Percentiles rank a stretch among this genome's conserved stretches.
phyloP scores from a whole-genome alignment of 2,329 filamentous ascomycete species.

The Neocucurbitaria cava region DNA sequence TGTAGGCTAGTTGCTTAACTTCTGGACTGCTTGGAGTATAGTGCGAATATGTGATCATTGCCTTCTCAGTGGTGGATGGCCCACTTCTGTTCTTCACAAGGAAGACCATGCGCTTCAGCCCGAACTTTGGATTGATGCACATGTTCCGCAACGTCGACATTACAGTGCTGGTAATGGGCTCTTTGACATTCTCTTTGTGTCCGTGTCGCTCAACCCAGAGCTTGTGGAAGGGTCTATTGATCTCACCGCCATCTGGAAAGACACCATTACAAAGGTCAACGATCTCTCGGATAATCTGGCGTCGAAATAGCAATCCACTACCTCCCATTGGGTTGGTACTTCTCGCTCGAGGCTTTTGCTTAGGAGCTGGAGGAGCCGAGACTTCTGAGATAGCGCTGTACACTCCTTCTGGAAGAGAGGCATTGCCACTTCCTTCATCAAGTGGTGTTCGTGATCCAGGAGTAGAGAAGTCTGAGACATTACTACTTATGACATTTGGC shows the following conservation, averaged over 20 bases:
- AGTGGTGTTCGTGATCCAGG: neutral
- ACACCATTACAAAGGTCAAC: slow-evolving; percentile 62
- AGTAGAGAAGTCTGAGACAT: neutral
- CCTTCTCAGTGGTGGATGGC: slow-evolving; percentile 53
- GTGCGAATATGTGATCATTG: slow-evolving; percentile 57
- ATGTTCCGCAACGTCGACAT: slow-evolving; percentile 58
- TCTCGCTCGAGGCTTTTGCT: slow-evolving; percentile 11
- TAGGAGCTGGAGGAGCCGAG: slow-evolving; percentile 7
- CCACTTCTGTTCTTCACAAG: slow-evolving; percentile 24
- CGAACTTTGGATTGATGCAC: slow-evolving; percentile 53
- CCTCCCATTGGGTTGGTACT: slow-evolving; percentile 10
- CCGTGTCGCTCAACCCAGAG: slow-evolving; percentile 58
- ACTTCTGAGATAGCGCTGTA: slow-evolving; percentile 8
- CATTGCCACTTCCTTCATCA: neutral
- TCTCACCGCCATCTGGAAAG: slow-evolving; percentile 62
- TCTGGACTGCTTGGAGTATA: slow-evolving; percentile 53
- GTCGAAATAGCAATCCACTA: slow-evolving; percentile 26
- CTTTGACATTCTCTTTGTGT: slow-evolving; percentile 43
- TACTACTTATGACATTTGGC: neutral
- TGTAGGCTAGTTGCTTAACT: slow-evolving; percentile 58
- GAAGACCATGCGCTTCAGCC: slow-evolving; percentile 57
- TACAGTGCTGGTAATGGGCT: slow-evolving; percentile 62
- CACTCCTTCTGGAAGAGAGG: neutral
- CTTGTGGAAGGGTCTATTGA: slow-evolving; percentile 62
- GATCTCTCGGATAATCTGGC: slow-evolving; percentile 61